phyloP scores from a whole-genome alignment of 148 eudicot species.

The Fagopyrum homotropicum region DNA sequence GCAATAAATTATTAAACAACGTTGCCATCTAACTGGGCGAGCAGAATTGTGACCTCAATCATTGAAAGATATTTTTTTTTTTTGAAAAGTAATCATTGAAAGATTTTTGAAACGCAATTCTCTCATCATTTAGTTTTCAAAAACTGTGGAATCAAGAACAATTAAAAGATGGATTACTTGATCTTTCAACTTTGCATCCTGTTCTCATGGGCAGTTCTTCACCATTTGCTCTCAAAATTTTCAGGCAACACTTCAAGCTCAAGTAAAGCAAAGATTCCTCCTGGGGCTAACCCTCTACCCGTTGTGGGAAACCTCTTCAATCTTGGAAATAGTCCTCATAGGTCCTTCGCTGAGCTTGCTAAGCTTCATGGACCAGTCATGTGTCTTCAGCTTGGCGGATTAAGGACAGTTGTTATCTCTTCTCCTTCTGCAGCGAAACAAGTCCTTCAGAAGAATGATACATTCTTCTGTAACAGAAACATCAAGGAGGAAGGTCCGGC shows the following conservation, averaged over 20 bases:
- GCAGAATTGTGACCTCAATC: too few species aligned
- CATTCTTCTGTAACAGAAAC: conserved; percentile 27
- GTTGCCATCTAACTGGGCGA: too few species aligned
- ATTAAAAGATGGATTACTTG: background rate
- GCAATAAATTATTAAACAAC: too few species aligned
- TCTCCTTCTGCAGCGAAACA: conserved; percentile 40
- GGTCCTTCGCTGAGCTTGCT: conserved; percentile 36
- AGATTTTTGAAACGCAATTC: background rate
- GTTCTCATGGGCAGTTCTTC: background rate
- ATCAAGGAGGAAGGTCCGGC: too few species aligned
- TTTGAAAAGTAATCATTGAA: too few species aligned
- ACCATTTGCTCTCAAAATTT: conserved; percentile 11
- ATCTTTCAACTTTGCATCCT: background rate
- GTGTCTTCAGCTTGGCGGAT: conserved; percentile 33
- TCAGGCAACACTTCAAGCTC: background rate
- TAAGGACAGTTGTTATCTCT: conserved; percentile 34
- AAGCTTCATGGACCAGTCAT: conserved; percentile 38
- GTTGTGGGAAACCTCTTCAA: conserved; percentile 45
- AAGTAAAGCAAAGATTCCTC: conserved; percentile 20
- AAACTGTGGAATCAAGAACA: too few species aligned
- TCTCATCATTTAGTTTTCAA: background rate
- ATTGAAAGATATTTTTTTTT: too few species aligned
- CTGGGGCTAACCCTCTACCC: conserved; percentile 42
- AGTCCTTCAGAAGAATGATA: conserved; percentile 48
- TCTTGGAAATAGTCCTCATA: conserved; percentile 43